A percentile compares a stretch with the other conserved stretches of the same genome.
Evolutionary conservation across 257 asterid species (phyloP).

Genomic region (Ajuga chamaepitys): DNA sequence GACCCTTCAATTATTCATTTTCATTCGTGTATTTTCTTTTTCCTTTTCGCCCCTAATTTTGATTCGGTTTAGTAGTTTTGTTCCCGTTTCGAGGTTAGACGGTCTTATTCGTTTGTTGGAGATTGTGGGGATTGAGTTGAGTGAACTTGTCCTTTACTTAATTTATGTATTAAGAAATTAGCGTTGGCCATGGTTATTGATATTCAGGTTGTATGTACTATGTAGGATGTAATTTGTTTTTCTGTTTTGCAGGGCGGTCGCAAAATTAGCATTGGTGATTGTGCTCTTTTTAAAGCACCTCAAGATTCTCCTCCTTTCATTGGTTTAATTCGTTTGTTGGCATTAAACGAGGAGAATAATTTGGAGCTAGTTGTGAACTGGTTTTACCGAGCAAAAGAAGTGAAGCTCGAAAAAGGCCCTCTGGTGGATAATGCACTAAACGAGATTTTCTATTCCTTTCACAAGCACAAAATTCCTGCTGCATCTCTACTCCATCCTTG

Average conservation of each 20-base stretch:
- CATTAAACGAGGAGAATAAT: constrained; percentile 28
- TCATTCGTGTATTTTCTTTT: no score
- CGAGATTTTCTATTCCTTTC: constrained; percentile 76
- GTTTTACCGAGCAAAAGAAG: constrained; percentile 78
- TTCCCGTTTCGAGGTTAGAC: not conserved
- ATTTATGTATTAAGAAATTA: not conserved
- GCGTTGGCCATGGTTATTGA: not conserved
- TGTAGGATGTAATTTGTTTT: no score
- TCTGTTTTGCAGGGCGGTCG: constrained; percentile 33
- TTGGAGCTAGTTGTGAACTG: constrained; percentile 63
- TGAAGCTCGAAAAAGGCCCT: constrained; percentile 45
- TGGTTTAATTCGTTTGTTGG: constrained; percentile 60
- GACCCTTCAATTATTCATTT: not conserved
- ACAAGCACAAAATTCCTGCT: constrained; percentile 65
- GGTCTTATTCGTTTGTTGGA: not conserved
- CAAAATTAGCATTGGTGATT: no score
- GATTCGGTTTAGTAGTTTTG: not conserved
- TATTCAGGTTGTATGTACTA: not conserved
- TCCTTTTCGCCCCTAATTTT: not conserved
- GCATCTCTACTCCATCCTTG: constrained; percentile 89
- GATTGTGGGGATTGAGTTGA: no score
- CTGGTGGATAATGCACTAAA: constrained; percentile 62
- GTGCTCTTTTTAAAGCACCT: no score
- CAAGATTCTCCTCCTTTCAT: constrained; percentile 58
- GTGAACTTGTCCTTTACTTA: not conserved